Conservation (phyloP, 176 grass and related monocot species). For the Canna indica region DNA sequence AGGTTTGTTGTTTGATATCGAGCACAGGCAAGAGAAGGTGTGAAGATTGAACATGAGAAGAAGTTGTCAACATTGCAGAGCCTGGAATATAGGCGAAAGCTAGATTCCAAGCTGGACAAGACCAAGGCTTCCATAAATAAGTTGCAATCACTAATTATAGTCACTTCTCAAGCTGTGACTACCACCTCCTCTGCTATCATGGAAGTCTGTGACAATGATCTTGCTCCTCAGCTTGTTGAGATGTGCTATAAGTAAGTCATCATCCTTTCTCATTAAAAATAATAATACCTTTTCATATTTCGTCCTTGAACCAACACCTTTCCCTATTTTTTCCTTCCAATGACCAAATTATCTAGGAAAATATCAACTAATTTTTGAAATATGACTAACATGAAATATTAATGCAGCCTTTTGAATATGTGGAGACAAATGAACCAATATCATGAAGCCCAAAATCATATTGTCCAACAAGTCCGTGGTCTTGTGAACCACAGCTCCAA, state of each 20-base stretch:
- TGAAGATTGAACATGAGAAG: slow-evolving; percentile 63
- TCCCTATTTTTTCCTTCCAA: too few species aligned
- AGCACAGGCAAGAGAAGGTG: slow-evolving; percentile 38
- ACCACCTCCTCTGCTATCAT: slow-evolving; percentile 39
- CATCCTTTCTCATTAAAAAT: not conserved
- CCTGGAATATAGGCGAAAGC: slow-evolving; percentile 47
- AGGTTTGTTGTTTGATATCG: not conserved
- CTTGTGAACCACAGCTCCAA: slow-evolving; percentile 58
- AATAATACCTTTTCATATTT: not conserved
- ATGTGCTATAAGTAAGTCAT: slow-evolving; percentile 53
- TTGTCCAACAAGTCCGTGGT: slow-evolving; percentile 91
- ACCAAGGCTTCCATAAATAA: slow-evolving; percentile 49
- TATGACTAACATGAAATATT: not conserved
- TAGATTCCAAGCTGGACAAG: slow-evolving; percentile 38
- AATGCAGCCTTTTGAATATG: slow-evolving; percentile 49
- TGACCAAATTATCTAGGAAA: too few species aligned
- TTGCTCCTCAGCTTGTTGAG: slow-evolving; percentile 48
- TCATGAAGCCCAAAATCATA: slow-evolving; percentile 83
- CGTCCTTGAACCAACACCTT: too few species aligned
- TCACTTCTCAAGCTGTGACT: slow-evolving; percentile 30
- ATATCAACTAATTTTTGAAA: too few species aligned
- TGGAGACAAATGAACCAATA: slow-evolving; percentile 92
- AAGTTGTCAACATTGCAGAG: slow-evolving; percentile 27
- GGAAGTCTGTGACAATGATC: slow-evolving; percentile 45
- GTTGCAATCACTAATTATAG: slow-evolving; percentile 34